Conservation (phyloP, 1,284 basidiomycete genomes). For the Xanthoconium separans region DNA sequence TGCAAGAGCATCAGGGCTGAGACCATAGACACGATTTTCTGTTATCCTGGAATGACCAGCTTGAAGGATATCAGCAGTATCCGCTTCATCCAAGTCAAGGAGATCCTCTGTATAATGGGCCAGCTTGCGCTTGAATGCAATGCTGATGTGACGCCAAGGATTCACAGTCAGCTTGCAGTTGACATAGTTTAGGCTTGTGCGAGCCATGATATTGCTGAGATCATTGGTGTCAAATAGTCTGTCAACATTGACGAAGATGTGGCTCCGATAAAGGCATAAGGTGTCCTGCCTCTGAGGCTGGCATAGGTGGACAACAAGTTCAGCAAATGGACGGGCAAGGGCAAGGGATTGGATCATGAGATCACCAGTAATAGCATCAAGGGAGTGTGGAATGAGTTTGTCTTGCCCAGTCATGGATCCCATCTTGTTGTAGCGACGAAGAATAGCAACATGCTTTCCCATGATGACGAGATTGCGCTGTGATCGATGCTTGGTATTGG, state of each 20-base stretch:
- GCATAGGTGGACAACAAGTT: neutral
- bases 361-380: neutral
- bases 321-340: neutral
- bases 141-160: no score
- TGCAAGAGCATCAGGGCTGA: neutral
- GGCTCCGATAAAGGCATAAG: neutral
- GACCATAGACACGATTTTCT: neutral
- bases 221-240: neutral
- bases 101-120: neutral
- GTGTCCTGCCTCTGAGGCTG: neutral
- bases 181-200: no score
- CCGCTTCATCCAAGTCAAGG: neutral
- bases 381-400: no score
- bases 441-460: no score
- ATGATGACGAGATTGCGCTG: no score
- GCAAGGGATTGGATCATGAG: neutral
- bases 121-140: neutral
- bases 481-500: no score
- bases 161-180: no score
- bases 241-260: neutral
- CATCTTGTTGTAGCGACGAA: no score
- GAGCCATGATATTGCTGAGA: no score
- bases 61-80: neutral
- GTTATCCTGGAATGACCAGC: neutral
- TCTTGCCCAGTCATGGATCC: no score